phyloP scores from a whole-genome alignment of 148 eudicot genomes.

The Rhododendron mucronatum region DNA sequence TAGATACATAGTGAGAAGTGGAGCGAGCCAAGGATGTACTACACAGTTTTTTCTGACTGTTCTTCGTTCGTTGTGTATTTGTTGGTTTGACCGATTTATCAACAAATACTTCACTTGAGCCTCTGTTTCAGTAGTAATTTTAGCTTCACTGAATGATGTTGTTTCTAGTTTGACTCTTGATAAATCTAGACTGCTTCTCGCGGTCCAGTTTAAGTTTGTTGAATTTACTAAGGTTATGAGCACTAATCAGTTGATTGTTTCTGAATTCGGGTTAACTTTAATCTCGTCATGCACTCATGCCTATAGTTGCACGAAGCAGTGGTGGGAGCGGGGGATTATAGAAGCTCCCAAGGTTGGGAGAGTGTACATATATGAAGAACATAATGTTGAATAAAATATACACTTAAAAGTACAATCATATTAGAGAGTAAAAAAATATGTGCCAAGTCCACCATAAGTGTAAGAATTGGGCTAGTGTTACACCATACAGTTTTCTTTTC shows the following conservation, averaged over 20 bases:
- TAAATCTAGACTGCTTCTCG: background rate
- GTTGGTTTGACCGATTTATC: background rate
- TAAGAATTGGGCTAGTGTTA: background rate
- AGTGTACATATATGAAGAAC: background rate
- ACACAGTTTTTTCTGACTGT: background rate
- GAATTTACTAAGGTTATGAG: background rate
- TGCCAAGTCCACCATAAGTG: background rate
- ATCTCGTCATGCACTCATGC: background rate
- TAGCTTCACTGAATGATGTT: background rate
- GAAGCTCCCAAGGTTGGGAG: background rate
- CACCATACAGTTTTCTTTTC: background rate
- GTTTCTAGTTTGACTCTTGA: background rate
- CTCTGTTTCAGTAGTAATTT: background rate
- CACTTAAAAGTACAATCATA: background rate
- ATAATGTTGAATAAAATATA: background rate
- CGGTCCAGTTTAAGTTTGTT: background rate
- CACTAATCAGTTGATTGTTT: background rate
- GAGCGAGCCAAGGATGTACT: background rate
- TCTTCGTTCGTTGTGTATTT: background rate
- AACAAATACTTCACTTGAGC: background rate
- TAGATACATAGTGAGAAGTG: background rate
- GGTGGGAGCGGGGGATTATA: background rate
- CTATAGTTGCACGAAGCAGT: background rate
- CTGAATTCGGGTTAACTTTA: background rate
- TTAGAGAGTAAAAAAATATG: too few relatives aligned